Conservation (phyloP, 2,329 filamentous ascomycete species). For the Raffaelea ambrosiae region DNA sequence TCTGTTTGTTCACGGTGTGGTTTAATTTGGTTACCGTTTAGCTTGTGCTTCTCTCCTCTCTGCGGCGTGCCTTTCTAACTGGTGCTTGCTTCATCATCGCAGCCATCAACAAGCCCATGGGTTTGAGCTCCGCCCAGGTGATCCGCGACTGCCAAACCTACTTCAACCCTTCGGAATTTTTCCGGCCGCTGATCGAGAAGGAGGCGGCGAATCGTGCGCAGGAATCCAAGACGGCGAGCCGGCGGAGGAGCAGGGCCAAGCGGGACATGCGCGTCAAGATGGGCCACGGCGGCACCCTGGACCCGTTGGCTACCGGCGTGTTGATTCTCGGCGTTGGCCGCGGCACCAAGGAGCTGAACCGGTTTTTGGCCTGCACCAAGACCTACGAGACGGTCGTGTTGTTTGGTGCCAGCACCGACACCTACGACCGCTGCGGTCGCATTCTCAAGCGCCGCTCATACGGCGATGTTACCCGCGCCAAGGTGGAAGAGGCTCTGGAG, state of each 20-base stretch:
- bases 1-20: background rate
- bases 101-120: conserved; percentile 91
- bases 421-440: conserved; percentile 81
- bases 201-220: conserved; percentile 38
- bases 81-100: background rate
- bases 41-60: background rate
- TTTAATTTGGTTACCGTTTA: background rate
- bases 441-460: conserved; percentile 68
- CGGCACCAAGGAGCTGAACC: conserved; percentile 73
- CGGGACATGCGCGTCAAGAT: conserved; percentile 72
- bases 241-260: conserved; percentile 48
- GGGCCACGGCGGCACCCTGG: conserved; percentile 90
- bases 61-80: background rate
- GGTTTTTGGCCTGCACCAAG: conserved; percentile 84
- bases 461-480: conserved; percentile 69
- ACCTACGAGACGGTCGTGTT: conserved; percentile 83
- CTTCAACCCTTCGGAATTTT: conserved; percentile 74
- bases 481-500: conserved; percentile 67
- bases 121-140: conserved; percentile 80
- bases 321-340: conserved; percentile 80
- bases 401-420: conserved; percentile 88
- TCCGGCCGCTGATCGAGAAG: conserved; percentile 65
- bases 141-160: conserved; percentile 78
- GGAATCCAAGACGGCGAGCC: conserved; percentile 50
- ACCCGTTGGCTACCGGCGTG: conserved; percentile 88